Conservation (phyloP, 352 stramenopile species). For the Phytophthora quininea region DNA sequence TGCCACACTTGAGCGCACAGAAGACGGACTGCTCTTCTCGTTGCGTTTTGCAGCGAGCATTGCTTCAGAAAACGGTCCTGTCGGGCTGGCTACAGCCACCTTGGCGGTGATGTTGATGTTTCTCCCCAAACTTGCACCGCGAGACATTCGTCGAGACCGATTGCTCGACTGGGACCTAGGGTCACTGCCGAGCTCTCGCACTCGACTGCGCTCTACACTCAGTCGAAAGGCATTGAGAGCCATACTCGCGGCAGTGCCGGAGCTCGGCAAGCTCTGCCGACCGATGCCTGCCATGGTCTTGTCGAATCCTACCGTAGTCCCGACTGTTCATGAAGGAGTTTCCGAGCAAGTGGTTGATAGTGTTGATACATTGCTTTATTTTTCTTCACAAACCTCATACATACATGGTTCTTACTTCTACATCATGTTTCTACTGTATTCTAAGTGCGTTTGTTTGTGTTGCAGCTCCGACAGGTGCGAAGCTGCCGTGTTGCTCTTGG, state of each 20-base stretch:
- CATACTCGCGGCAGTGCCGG: slow-evolving; percentile 39
- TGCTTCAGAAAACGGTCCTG: slow-evolving; percentile 4
- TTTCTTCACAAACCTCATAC: no score
- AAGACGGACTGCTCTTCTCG: slow-evolving; percentile 6
- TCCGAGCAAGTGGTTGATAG: no score
- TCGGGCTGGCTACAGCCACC: slow-evolving; percentile 2
- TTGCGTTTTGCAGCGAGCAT: slow-evolving; percentile 2
- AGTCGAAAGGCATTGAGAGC: slow-evolving; percentile 44
- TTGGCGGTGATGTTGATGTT: slow-evolving; percentile 14
- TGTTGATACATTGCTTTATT: no score
- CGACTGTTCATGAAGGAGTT: neutral
- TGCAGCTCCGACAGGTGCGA: slow-evolving; percentile 31
- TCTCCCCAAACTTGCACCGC: slow-evolving; percentile 18
- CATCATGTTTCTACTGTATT: no score
- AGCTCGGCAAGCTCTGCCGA: slow-evolving; percentile 9
- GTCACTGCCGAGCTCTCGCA: slow-evolving; percentile 25
- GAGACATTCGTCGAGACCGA: slow-evolving; percentile 17
- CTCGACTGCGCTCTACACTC: slow-evolving; percentile 41
- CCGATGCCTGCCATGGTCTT: slow-evolving; percentile 9
- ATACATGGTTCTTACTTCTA: no score
- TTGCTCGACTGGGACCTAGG: slow-evolving; percentile 15
- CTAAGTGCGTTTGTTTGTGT: no score
- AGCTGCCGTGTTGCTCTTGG: slow-evolving; percentile 90
- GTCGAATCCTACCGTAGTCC: no score
- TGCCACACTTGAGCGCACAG: slow-evolving; percentile 10